These are phyloP conservation scores for Nemania serpens DNA, from an alignment of 2,329 filamentous ascomycete species.

Conservation along the genomic window DNA sequence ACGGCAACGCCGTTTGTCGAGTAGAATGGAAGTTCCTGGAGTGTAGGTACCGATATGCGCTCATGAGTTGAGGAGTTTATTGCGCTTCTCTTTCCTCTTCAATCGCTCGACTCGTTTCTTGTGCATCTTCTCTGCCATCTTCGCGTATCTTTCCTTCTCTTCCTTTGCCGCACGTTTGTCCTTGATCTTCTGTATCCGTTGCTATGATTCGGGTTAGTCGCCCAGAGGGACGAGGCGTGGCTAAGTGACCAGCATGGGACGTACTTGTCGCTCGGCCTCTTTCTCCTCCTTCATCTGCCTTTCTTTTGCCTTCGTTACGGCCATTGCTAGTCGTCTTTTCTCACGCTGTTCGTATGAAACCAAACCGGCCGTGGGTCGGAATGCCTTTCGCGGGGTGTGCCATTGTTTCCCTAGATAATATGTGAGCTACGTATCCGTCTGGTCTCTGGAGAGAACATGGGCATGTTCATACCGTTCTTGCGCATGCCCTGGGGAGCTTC, in stretches of 20 bases:
- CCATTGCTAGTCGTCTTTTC: conserved; percentile 69
- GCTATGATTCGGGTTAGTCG: conserved; percentile 52
- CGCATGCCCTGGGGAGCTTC: conserved; percentile 68
- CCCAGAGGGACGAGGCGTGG: not conserved
- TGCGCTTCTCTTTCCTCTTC: conserved; percentile 96
- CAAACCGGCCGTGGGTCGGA: conserved; percentile 79
- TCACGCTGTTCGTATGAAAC: conserved; percentile 79
- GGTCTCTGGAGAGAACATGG: not conserved
- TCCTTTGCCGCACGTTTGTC: conserved; percentile 88
- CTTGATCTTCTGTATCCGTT: conserved; percentile 77
- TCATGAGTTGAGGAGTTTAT: conserved; percentile 76
- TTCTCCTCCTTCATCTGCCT: conserved; percentile 97
- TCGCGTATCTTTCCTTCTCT: conserved; percentile 89
- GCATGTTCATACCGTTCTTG: conserved; percentile 70
- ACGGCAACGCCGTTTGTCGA: not conserved
- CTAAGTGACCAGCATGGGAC: not conserved
- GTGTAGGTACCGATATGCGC: not conserved
- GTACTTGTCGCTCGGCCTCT: conserved; percentile 82
- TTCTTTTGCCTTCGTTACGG: conserved; percentile 88
- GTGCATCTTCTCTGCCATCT: conserved; percentile 98
- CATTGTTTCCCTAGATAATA: conserved; percentile 82
- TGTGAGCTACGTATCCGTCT: conserved; percentile 17
- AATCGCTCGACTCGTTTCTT: conserved; percentile 89
- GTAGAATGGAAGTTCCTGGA: not conserved
- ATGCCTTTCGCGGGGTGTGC: conserved; percentile 82